Conservation (phyloP, 768 basidiomycete genomes). For the Pisolithus sp. region DNA sequence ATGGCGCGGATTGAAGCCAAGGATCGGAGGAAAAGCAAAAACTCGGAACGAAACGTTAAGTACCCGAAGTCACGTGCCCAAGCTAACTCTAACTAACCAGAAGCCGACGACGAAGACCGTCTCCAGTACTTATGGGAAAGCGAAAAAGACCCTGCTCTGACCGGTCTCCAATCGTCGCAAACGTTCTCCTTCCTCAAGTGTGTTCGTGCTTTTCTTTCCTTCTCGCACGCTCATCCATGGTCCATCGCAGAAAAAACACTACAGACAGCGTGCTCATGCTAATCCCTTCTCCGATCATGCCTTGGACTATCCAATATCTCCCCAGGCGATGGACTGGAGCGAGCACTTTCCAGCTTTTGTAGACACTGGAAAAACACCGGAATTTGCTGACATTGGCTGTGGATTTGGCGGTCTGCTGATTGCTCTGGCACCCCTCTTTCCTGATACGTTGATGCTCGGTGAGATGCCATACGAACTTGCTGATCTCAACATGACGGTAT, state of each 20-base stretch:
- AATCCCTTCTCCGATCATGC: constrained; percentile 86
- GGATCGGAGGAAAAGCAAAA: constrained; percentile 7
- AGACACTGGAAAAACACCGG: constrained; percentile 58
- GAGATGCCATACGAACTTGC: constrained; percentile 12
- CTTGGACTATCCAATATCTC: constrained; percentile 79
- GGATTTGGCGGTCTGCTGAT: constrained; percentile 95
- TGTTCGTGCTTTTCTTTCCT: not conserved
- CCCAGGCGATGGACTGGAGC: constrained; percentile 73
- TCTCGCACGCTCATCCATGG: not conserved
- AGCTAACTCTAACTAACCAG: not conserved
- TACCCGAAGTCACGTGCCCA: constrained; percentile 1
- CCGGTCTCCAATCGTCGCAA: not conserved
- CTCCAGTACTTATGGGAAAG: constrained; percentile 17
- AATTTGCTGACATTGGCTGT: constrained; percentile 96
- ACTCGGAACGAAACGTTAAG: constrained; percentile 13
- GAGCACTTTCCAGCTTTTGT: constrained; percentile 73
- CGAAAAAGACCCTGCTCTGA: constrained; percentile 17
- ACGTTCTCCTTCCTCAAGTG: constrained; percentile 39
- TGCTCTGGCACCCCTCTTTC: constrained; percentile 82
- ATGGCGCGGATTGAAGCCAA: too few relatives aligned
- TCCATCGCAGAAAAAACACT: constrained; percentile 64
- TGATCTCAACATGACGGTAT: not conserved
- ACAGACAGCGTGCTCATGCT: constrained; percentile 77
- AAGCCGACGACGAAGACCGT: not conserved
- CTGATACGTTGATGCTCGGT: constrained; percentile 93